A percentile compares a stretch with the other conserved stretches of the same genome.
These are phyloP conservation scores for Salix purpurea DNA, from an alignment of 345 rosid species.

Conservation along the genomic window DNA sequence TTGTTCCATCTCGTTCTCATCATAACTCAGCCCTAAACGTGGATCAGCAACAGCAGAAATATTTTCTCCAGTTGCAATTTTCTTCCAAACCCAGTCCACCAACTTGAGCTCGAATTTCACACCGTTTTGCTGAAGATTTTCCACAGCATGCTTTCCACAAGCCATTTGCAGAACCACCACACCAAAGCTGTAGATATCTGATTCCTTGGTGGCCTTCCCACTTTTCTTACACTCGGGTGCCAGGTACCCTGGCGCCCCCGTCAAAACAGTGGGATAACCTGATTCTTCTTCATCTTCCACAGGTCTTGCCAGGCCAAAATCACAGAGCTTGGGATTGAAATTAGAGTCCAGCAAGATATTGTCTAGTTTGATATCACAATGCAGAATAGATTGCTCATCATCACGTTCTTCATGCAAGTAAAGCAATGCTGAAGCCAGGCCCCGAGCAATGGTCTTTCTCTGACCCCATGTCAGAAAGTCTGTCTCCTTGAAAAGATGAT, in stretches of 20 bases:
- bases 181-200: constrained; percentile 12
- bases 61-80: neutral
- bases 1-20: neutral
- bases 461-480: neutral
- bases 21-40: neutral
- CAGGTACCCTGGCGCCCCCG: neutral
- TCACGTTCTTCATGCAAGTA: constrained; percentile 1
- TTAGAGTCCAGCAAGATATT: neutral
- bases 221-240: neutral
- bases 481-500: neutral
- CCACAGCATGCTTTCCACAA: neutral
- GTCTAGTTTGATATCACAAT: constrained; percentile 4
- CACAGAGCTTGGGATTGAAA: constrained; percentile 2
- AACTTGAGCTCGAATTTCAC: neutral
- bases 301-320: constrained; percentile 4
- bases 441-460: neutral
- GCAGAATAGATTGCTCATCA: neutral
- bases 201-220: neutral
- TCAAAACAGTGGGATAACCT: neutral
- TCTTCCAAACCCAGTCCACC: neutral
- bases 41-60: constrained; percentile 2
- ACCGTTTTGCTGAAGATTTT: neutral
- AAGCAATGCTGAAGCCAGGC: constrained; percentile 2
- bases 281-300: neutral
- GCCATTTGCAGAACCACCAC: constrained; percentile 8